phyloP scores from a whole-genome alignment of 805 yeast species.

The Yarrowia sp. region DNA sequence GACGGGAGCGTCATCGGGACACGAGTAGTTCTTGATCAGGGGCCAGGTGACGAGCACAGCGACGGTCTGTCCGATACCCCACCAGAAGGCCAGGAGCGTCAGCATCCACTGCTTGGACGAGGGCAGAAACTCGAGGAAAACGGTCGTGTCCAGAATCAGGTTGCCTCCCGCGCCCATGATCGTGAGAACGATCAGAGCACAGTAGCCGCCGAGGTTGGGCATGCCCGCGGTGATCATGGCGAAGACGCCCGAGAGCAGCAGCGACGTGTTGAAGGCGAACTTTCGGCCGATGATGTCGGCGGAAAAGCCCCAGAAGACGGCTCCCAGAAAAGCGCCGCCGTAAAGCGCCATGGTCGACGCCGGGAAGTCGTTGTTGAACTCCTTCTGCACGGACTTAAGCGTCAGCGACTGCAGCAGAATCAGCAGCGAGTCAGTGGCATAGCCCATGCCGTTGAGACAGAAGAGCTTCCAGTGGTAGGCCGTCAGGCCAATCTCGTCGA shows the following conservation, averaged over 20 bases:
- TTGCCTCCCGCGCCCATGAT: conserved; percentile 58
- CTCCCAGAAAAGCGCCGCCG: conserved; percentile 55
- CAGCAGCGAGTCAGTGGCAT: conserved; percentile 54
- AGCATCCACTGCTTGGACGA: conserved; percentile 50
- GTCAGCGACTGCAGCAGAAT: conserved; percentile 49
- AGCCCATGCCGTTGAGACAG: conserved; percentile 56
- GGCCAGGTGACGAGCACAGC: conserved; percentile 57
- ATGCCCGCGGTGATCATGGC: conserved; percentile 55
- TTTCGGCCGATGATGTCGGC: conserved; percentile 57
- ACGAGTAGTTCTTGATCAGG: conserved; percentile 50
- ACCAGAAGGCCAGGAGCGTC: conserved; percentile 56
- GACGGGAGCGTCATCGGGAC: conserved; percentile 41
- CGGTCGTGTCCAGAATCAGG: conserved; percentile 53
- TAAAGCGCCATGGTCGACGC: conserved; percentile 48
- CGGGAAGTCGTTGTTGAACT: conserved; percentile 48
- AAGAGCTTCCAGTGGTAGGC: conserved; percentile 53
- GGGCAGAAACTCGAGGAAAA: conserved; percentile 55
- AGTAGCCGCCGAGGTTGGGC: conserved; percentile 49
- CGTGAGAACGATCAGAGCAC: conserved; percentile 43
- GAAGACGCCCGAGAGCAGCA: conserved; percentile 49
- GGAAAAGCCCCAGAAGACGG: conserved; percentile 54
- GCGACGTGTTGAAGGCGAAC: conserved; percentile 50
- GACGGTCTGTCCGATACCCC: conserved; percentile 63
- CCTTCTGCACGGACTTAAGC: conserved; percentile 47
- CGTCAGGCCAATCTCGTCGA: conserved; percentile 62